Evolutionary conservation across 495 filamentous ascomycete genomes (phyloP), one percentile per base, ranked within the genome.

Genomic region (Coniosporium apollinis): DNA sequence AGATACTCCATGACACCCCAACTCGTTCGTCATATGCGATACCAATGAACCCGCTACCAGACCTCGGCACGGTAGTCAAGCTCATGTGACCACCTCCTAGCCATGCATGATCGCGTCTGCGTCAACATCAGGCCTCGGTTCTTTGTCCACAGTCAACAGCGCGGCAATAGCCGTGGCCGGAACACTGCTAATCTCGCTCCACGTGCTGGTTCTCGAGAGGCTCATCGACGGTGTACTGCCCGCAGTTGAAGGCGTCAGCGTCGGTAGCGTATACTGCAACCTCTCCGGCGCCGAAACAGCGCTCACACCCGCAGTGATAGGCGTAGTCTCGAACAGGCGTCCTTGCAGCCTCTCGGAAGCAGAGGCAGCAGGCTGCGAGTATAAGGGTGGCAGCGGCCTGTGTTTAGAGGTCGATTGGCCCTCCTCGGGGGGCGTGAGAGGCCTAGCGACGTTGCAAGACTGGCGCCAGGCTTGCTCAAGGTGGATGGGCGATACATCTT

Each of bases 401-500:
- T 41, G 21, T 22, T 44, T 34, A 29, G 44, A 19, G 22, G 42
- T 18, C 34, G 42, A 41, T 19, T 45, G 33, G 42, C 44, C 39
- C 21, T 41, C 39, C 28, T 54, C 47, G 13, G 51, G 51, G 20
- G 51, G 51, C 5, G 51, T 54, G 3, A 46, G 48, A 30, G 48
- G 51, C 28, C 43, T 45, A 14, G 44, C 4, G 22, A 25, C 36
- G 17, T 25, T 33, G 34, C 34, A 37, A 19, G 37, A 38, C 8
- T 30, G 19, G 28, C 68, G 66, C 78, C 78, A 84, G 5, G 73
- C 69, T 41, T 75, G 68, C 51, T 82, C 78, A 11, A 84, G 61
- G 11, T 71, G 60, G 15, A 67, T 60, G 8, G 75, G 71, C 29
- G 71, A 72, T 3, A 74, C 63, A 26, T 70, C 67, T 3, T 55